These are phyloP conservation scores for Mortierella sp. DNA, from an alignment of 371 early-diverging fungal species.

Conservation along the genomic window DNA sequence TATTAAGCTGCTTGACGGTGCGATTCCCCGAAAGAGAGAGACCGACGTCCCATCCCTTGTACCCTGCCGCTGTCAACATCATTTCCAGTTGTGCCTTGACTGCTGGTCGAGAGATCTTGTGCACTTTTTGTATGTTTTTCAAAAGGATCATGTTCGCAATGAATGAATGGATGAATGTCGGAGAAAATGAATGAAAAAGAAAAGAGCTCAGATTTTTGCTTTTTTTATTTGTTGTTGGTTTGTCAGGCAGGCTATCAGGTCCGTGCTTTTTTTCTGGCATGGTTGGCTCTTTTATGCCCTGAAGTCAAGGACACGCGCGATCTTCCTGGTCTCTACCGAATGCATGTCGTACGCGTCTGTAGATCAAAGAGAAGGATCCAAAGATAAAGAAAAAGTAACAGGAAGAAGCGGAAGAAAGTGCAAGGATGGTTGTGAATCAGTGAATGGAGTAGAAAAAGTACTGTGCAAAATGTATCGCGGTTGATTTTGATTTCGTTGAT, in stretches of 20 bases:
- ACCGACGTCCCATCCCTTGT: constrained; percentile 66
- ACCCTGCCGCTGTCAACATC: constrained; percentile 62
- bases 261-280: not conserved
- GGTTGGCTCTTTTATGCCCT: not conserved
- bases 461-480: not conserved
- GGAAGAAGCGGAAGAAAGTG: not conserved
- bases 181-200: not conserved
- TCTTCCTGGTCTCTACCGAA: constrained; percentile 31
- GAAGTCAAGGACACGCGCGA: constrained; percentile 45
- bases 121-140: constrained; percentile 38
- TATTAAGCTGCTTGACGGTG: constrained; percentile 59
- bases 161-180: not conserved
- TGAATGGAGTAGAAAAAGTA: not conserved
- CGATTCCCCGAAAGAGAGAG: constrained; percentile 61
- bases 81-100: constrained; percentile 36
- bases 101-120: constrained; percentile 10
- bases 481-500: not conserved
- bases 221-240: too few relatives aligned
- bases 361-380: not conserved
- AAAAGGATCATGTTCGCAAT: constrained; percentile 45
- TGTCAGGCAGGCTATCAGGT: too few relatives aligned
- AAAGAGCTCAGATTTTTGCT: not conserved
- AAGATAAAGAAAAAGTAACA: not conserved
- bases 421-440: not conserved
- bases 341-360: constrained; percentile 32